Conservation (phyloP, 805 yeast species). For the Zygotorulaspora chibaensis region DNA sequence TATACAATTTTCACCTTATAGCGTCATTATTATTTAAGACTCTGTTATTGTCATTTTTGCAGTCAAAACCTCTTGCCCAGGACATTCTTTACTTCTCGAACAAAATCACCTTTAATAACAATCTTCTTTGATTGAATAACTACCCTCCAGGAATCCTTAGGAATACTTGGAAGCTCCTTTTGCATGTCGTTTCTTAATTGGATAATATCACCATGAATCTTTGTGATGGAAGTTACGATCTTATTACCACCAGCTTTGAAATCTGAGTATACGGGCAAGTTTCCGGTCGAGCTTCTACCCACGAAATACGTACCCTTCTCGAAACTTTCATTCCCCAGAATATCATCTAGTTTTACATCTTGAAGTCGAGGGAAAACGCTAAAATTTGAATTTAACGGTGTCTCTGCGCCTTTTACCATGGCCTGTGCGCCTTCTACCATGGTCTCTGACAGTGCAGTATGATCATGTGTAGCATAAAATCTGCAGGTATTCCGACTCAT, state of each 20-base stretch:
- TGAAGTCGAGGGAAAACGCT: conserved; percentile 29
- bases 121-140: conserved; percentile 49
- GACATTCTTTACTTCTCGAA: conserved; percentile 34
- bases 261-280: conserved; percentile 78
- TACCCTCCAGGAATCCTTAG: conserved; percentile 45
- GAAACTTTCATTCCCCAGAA: conserved; percentile 23
- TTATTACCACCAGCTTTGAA: conserved; percentile 52
- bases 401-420: not conserved
- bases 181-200: conserved; percentile 66
- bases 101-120: conserved; percentile 48
- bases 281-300: conserved; percentile 54
- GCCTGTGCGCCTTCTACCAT: not conserved
- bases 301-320: conserved; percentile 35
- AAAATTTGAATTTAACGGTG: conserved; percentile 4
- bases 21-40: not conserved
- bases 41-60: not conserved
- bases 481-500: not conserved
- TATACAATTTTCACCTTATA: conserved; percentile 10
- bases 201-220: conserved; percentile 61
- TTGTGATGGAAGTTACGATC: conserved; percentile 68
- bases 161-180: conserved; percentile 44
- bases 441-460: not conserved
- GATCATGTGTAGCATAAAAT: not conserved
- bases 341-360: conserved; percentile 32
- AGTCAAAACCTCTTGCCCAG: conserved; percentile 18